Evolutionary conservation across 129 eudicot genomes (phyloP), one percentile per base, ranked within the genome.

Genomic region (Flaveria trinervia): DNA sequence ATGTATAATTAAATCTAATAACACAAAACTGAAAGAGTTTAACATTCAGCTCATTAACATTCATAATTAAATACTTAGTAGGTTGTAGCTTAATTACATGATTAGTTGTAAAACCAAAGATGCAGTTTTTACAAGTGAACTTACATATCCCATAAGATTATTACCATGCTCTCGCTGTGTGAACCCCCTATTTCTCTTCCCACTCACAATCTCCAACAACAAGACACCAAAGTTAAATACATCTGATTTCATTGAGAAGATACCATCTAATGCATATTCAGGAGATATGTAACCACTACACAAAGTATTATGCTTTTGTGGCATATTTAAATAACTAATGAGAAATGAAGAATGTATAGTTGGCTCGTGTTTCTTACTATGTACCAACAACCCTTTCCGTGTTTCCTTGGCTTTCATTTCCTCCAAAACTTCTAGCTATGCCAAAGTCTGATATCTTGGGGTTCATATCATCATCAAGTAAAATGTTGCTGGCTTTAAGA

Each of bases 61-160:
- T 15, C 2, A 57, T 22, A 12, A 26, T 18, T 62, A 28, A 26
- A 13, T 28, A 62, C 26, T 26, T 26, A 9, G 44, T 62, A 23
- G 33, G 10, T 23, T 23, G 26, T 23, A 57, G 20, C 5, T 14
- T 18, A 16, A 9, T 22, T 57, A 20, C 15, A 57, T 64, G 20
- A 64, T 1, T 77, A 8, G 11, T 5, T 44, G 2, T 0, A 23
- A 57, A 17, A 18, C 14, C 10, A 28, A 18, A 1, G 4, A 0
- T 12, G 50, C 26, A 16, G 22, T 39, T 55, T 78, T 20, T 0
- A 9, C 1, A 1, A 14, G 62, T 16, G n/a, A 60, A 62, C 79
- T 68, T 81, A 85, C 88, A 70, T 85, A 78, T 75, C 85, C 88
- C 2, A 81, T 84, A 56, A 85, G 89, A 44, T 85, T 85, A 64